Base-by-base conservation (phyloP, 176 grass and related monocot genomes). In the Hordeum marinum region DNA sequence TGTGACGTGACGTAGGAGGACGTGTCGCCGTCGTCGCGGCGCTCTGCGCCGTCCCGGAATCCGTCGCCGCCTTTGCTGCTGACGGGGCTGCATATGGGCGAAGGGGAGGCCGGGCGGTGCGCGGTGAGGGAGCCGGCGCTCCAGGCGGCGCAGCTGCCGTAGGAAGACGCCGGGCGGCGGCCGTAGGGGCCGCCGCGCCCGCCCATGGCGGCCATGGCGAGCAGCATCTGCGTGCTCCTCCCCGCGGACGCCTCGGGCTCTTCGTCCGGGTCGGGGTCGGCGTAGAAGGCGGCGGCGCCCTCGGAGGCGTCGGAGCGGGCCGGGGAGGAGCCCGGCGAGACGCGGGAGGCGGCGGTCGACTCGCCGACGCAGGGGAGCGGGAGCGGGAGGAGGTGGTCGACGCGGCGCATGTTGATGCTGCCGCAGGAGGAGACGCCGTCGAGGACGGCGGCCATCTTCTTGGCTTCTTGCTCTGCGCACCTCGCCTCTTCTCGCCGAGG, bases 51-150 rank as follows among this genome's bases (percentile, higher is more conserved):
- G 34, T 25, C 75, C 23, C 6, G 45, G 36, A 18, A 48, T 7
- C 66, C 36, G 18, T 63, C 76, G 7, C 78, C 58, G 1, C 58
- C 85, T 40, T 31, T 77, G 72, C 85, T 84, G 70, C 57, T 92
- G 15, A 90, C 88, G 55, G 93, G 88, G 80, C 93, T 95, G 78
- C 90, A 95, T 57, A 95, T 82, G n/a, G 93, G 93, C 54, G 88
- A 95, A 1, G 93, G 93, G 9, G 93, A 90, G 11, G 83, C 75
- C 21, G 93, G 90, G 68, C 93, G 75, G 84, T 92, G 86, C 27
- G 82, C 37, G 73, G 79, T 88, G 73, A 92, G 86, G 43, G 90
- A 88, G 6, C 86, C 90, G 37, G 83, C 82, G 78, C 86, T 91
- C 86, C 90, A 88, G 15, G 82, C 90, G 78, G 86, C 83, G 82